Conservation (phyloP, 495 filamentous ascomycete genomes). For the Penicillium ucsense region DNA sequence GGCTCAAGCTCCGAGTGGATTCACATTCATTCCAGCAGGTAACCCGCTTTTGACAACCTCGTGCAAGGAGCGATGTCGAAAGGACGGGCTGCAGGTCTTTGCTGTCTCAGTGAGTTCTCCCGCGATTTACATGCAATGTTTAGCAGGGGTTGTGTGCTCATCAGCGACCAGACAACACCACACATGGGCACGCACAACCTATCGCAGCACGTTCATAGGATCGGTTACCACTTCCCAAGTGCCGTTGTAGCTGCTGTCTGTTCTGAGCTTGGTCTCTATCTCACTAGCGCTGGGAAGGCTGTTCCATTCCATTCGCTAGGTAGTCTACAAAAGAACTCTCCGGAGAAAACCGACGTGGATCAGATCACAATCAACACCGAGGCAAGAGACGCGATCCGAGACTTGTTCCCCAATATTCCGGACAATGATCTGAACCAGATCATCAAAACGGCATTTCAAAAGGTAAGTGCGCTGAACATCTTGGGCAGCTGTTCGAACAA, state of each 20-base stretch:
- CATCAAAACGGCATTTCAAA: slow-evolving; percentile 72
- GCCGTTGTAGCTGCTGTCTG: slow-evolving; percentile 46
- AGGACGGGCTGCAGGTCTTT: slow-evolving; percentile 55
- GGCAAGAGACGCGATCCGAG: slow-evolving; percentile 62
- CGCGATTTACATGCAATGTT: neutral
- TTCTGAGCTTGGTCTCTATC: slow-evolving; percentile 31
- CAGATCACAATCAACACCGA: slow-evolving; percentile 63
- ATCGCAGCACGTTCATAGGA: slow-evolving; percentile 60
- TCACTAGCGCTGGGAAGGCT: slow-evolving; percentile 35
- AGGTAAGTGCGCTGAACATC: slow-evolving; percentile 41
- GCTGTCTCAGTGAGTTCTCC: slow-evolving; percentile 59
- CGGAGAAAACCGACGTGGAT: slow-evolving; percentile 22
- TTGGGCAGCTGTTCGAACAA: neutral
- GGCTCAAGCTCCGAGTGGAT: slow-evolving; percentile 59
- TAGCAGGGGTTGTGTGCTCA: slow-evolving; percentile 1
- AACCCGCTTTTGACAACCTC: slow-evolving; percentile 61
- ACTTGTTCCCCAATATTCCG: slow-evolving; percentile 83
- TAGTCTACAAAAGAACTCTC: slow-evolving; percentile 2
- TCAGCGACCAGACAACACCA: slow-evolving; percentile 29
- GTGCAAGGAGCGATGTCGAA: slow-evolving; percentile 74
- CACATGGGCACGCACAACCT: slow-evolving; percentile 41
- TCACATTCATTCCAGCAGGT: slow-evolving; percentile 75
- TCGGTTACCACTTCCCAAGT: slow-evolving; percentile 70
- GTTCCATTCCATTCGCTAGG: slow-evolving; percentile 23
- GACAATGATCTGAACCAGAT: slow-evolving; percentile 66